Conservation (phyloP, 2,329 filamentous ascomycete species). For the Geosmithia morbida region DNA sequence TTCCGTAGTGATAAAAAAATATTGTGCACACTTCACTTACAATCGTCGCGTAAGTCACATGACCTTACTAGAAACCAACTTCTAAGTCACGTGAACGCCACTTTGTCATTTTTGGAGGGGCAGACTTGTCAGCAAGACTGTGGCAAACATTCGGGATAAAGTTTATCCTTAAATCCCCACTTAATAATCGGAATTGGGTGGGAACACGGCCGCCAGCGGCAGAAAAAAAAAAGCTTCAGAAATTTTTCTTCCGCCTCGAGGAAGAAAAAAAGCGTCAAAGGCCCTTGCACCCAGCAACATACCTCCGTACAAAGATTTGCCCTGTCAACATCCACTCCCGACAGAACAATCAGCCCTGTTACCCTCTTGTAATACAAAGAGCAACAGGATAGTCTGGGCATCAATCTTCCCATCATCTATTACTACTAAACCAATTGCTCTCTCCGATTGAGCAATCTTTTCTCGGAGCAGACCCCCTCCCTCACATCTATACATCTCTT, state of each 20-base stretch:
- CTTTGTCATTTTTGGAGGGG: too few relatives aligned
- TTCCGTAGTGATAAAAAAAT: too few relatives aligned
- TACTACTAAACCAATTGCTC: not conserved
- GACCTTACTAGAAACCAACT: too few relatives aligned
- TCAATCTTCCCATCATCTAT: not conserved
- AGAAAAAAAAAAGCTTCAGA: constrained; percentile 6
- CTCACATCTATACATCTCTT: not conserved
- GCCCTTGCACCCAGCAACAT: not conserved
- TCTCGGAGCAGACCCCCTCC: not conserved
- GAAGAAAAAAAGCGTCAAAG: not conserved
- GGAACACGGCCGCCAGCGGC: constrained; percentile 2
- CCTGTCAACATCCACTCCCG: not conserved
- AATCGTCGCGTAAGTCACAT: too few relatives aligned
- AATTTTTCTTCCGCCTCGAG: constrained; percentile 4
- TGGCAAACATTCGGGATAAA: not conserved
- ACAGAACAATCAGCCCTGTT: not conserved
- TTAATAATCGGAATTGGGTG: not conserved
- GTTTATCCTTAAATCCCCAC: not conserved
- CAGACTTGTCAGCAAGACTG: not conserved
- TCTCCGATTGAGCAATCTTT: constrained; percentile 2
- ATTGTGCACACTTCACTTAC: too few relatives aligned
- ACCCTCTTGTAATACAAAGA: constrained; percentile 4
- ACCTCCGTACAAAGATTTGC: not conserved
- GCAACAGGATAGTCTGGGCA: not conserved
- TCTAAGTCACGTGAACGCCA: too few relatives aligned